These are phyloP conservation scores for Nepenthes alata DNA, from an alignment of 179 eudicot genomes.

Conservation along the genomic window DNA sequence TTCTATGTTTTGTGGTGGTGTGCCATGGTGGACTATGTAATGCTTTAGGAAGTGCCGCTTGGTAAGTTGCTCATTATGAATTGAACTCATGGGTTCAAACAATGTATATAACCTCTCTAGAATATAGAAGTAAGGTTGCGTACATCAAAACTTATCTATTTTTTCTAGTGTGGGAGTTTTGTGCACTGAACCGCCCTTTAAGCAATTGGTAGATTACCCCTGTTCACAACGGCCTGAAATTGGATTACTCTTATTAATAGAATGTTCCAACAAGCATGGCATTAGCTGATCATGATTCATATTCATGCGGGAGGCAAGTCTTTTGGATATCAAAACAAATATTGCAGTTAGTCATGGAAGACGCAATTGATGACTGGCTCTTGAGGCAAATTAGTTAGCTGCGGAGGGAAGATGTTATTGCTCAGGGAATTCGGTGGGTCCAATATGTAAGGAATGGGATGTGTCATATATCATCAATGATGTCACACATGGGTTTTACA, in stretches of 20 bases:
- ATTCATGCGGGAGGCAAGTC: slow-evolving; percentile 69
- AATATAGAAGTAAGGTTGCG: no score
- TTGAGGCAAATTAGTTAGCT: slow-evolving; percentile 82
- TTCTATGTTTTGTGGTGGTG: no score
- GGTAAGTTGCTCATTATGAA: no score
- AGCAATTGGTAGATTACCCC: no score
- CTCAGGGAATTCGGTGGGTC: slow-evolving; percentile 81
- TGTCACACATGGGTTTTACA: background rate
- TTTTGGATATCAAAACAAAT: slow-evolving; percentile 99
- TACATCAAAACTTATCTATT: no score
- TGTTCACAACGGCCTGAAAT: no score
- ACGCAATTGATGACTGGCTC: slow-evolving; percentile 95
- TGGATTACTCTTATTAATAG: background rate
- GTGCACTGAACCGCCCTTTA: no score
- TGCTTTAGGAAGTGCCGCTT: no score
- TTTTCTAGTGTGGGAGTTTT: no score
- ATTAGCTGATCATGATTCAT: slow-evolving; percentile 3
- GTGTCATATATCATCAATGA: background rate
- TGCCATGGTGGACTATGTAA: no score
- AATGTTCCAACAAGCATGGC: background rate
- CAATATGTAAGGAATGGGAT: slow-evolving; percentile 60
- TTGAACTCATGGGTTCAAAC: no score
- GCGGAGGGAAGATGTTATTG: slow-evolving; percentile 74
- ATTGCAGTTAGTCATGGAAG: slow-evolving; percentile 94
- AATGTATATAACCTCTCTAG: no score